These are phyloP conservation scores for Sphaerulina populicola DNA, from an alignment of 2,329 filamentous ascomycete genomes.

Conservation along the genomic window DNA sequence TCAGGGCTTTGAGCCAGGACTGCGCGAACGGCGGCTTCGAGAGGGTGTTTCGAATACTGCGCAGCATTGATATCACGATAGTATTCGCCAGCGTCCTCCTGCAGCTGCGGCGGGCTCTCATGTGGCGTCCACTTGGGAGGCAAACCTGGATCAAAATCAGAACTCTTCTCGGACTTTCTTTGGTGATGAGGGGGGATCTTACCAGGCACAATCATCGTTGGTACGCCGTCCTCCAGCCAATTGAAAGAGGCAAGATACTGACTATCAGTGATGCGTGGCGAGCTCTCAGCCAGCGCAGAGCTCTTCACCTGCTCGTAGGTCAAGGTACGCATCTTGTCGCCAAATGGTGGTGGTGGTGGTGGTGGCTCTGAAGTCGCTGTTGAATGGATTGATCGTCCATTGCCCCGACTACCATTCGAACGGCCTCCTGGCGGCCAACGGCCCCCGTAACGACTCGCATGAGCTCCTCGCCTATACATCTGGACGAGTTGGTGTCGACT, in stretches of 20 bases:
- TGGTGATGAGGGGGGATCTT: conserved; percentile 5
- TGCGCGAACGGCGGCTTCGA: conserved; percentile 44
- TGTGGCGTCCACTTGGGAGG: conserved; percentile 47
- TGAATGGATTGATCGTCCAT: neutral
- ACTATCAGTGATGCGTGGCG: conserved; percentile 10
- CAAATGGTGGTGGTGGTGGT: neutral
- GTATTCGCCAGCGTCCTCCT: conserved; percentile 43
- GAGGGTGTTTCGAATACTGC: conserved; percentile 42
- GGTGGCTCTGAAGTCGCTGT: neutral
- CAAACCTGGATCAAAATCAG: conserved; percentile 34
- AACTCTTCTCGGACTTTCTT: neutral
- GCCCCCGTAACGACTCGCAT: neutral
- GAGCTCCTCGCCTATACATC: neutral
- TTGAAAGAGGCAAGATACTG: conserved; percentile 47
- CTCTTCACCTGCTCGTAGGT: neutral
- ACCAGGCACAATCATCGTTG: conserved; percentile 43
- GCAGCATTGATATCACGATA: conserved; percentile 51
- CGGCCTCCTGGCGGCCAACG: neutral
- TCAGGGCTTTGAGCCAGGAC: conserved; percentile 36
- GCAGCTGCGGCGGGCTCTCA: conserved; percentile 29
- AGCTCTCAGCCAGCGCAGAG: neutral
- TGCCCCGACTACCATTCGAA: neutral
- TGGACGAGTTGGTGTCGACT: too few species aligned
- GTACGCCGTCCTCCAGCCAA: conserved; percentile 37
- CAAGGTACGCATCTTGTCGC: neutral